Evolutionary conservation across 169 alveolate genomes (phyloP).

Genomic region (Plasmodium chabaudi): DNA sequence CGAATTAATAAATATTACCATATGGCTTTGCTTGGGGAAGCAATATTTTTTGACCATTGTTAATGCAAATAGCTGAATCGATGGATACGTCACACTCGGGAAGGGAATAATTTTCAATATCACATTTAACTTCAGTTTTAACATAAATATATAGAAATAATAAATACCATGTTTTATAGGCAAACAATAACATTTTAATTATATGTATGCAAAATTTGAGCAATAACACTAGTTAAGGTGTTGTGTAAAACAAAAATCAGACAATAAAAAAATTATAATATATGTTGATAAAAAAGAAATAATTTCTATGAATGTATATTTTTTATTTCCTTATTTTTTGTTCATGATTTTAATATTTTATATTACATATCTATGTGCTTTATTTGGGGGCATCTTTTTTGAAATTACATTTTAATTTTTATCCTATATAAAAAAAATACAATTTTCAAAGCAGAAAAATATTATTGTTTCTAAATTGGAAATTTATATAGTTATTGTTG

Average conservation of each 20-base stretch:
- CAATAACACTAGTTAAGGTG: not conserved
- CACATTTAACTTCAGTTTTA: constrained; percentile 46
- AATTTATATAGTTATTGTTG: too few relatives aligned
- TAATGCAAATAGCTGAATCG: constrained; percentile 85
- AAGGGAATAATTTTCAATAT: constrained; percentile 14
- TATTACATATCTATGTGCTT: too few relatives aligned
- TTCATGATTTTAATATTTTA: too few relatives aligned
- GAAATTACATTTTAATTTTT: too few relatives aligned
- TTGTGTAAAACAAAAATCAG: not conserved
- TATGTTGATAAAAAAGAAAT: not conserved
- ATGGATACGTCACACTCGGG: constrained; percentile 84
- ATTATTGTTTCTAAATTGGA: too few relatives aligned
- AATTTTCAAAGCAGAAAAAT: too few relatives aligned
- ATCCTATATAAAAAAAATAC: too few relatives aligned
- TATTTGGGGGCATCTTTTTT: too few relatives aligned
- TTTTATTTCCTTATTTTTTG: too few relatives aligned
- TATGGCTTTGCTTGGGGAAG: constrained; percentile 81
- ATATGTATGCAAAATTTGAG: not conserved
- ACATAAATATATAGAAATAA: constrained; percentile 18
- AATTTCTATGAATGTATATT: too few relatives aligned
- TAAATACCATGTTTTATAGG: constrained; percentile 40
- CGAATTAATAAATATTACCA: constrained; percentile 46
- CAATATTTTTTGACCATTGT: constrained; percentile 78
- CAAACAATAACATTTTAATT: constrained; percentile 41
- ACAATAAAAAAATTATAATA: not conserved